Conservation (phyloP, 768 basidiomycete genomes). For the Crepidotus variabilis region DNA sequence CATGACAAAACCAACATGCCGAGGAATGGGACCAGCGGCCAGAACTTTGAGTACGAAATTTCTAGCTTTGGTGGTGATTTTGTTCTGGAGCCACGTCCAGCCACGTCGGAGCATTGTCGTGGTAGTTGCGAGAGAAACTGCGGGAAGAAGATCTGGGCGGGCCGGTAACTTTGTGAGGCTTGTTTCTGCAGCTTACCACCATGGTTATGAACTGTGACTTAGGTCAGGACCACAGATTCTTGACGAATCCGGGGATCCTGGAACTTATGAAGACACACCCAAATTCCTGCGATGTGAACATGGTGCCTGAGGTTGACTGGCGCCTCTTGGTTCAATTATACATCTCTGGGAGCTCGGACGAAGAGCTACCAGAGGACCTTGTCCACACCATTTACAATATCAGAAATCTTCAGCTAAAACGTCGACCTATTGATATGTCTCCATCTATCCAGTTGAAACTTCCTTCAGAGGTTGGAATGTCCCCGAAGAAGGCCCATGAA, state of each 20-base stretch:
- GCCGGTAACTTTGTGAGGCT: too few species aligned
- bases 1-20: conserved; percentile 94
- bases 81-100: conserved; percentile 24
- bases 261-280: conserved; percentile 1
- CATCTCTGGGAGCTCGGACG: background rate
- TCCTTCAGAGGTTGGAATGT: conserved; percentile 45
- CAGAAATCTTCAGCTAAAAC: background rate
- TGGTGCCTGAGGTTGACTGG: conserved; percentile 2
- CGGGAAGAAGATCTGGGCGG: background rate
- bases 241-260: background rate
- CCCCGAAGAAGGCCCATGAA: conserved; percentile 76
- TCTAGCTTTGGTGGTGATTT: conserved; percentile 30
- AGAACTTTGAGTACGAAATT: conserved; percentile 63
- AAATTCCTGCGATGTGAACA: background rate
- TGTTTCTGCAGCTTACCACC: too few species aligned
- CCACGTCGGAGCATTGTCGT: background rate
- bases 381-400: conserved; percentile 10
- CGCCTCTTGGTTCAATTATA: background rate
- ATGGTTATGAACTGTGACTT: conserved; percentile 11
- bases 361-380: conserved; percentile 3
- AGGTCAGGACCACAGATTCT: background rate
- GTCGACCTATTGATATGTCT: background rate
- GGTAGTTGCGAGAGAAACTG: background rate
- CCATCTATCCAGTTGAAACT: conserved; percentile 1
- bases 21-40: conserved; percentile 79